Evolutionary conservation across 2,329 filamentous ascomycete species (phyloP), one percentile per base, ranked within the genome.

Genomic region (Fusarium nurragi): DNA sequence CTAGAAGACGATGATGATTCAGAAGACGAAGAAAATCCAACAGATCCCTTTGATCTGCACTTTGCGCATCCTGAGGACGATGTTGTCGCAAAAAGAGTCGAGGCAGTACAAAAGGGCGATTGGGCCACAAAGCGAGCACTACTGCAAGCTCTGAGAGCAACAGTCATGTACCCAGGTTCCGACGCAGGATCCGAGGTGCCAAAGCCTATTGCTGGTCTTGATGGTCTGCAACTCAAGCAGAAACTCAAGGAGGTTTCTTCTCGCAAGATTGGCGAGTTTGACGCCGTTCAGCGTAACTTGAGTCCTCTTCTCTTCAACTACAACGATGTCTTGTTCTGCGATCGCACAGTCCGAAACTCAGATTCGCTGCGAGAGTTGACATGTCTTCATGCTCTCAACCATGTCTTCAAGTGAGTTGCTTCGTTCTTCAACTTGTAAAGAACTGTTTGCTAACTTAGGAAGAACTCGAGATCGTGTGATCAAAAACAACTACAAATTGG

Each of bases 401-500:
- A 98, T 74, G 83, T 98, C 37, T 89, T 97, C 77, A 97, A 97
- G 86, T 88, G 75, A 75, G 84, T 67, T 21, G 4, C 2, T 18
- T 25, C 10, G 26, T 19, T 36, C 13, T 18, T 28, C 14, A n/a
- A n/a, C 16, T 25, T 9, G 12, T 7, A 3, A 22, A 25, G 14
- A 23, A n/a, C 16, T 14, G 13, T 18, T 23, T 18, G 14, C 68
- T 76, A 52, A 73, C 63, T 49, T 3, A 6, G 23, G 2, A 43
- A 89, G 86, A 76, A 97, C 94, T 3, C 88, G 95, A 66, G 94
- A 98, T 73, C 87, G 89, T 26, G 91, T 98, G 1, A 86, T 98
- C 60, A 98, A 97, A 77, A 96, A 98, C 78, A 98, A 94, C 73
- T 87, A 91, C 51, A 92, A 89, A 65, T 78, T 97, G 12, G 83